Conservation (phyloP, 306 rosid genomes). For the Coriaria nepalensis region DNA sequence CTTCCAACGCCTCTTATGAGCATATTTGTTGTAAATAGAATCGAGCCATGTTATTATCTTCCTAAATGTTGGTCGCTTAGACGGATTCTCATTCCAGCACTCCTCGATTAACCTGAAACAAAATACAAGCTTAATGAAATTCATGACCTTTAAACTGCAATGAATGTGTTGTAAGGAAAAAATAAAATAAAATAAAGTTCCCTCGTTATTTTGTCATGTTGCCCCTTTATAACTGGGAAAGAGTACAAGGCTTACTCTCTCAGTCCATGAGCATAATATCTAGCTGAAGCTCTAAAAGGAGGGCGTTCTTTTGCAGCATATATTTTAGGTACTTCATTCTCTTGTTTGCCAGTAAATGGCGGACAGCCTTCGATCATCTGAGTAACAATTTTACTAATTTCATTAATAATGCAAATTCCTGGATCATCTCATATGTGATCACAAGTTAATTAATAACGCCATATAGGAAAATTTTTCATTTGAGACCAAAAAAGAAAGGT, state of each 20-base stretch:
- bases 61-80: slow-evolving; percentile 77
- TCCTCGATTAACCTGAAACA: slow-evolving; percentile 63
- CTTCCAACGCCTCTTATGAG: slow-evolving; percentile 79
- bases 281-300: slow-evolving; percentile 63
- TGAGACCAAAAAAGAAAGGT: too few relatives aligned
- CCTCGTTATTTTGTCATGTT: too few relatives aligned
- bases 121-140: slow-evolving; percentile 3
- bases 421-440: not conserved
- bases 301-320: slow-evolving; percentile 67
- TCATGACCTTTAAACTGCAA: too few relatives aligned
- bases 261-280: slow-evolving; percentile 63
- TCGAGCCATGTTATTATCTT: slow-evolving; percentile 61
- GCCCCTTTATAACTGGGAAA: too few relatives aligned
- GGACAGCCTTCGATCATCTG: slow-evolving; percentile 91
- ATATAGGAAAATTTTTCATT: too few relatives aligned
- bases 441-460: not conserved
- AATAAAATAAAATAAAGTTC: slow-evolving; percentile 3
- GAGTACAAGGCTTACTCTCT: slow-evolving; percentile 40
- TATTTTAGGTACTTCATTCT: slow-evolving; percentile 50
- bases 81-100: slow-evolving; percentile 89
- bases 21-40: slow-evolving; percentile 39
- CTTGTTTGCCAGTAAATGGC: slow-evolving; percentile 55
- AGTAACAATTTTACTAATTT: slow-evolving; percentile 16
- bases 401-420: slow-evolving; percentile 1
- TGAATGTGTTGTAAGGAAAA: not conserved